Evolutionary conservation across 768 basidiomycete species (phyloP), one percentile per base, ranked within the genome.

Genomic region (Phaeotremella skinneri): DNA sequence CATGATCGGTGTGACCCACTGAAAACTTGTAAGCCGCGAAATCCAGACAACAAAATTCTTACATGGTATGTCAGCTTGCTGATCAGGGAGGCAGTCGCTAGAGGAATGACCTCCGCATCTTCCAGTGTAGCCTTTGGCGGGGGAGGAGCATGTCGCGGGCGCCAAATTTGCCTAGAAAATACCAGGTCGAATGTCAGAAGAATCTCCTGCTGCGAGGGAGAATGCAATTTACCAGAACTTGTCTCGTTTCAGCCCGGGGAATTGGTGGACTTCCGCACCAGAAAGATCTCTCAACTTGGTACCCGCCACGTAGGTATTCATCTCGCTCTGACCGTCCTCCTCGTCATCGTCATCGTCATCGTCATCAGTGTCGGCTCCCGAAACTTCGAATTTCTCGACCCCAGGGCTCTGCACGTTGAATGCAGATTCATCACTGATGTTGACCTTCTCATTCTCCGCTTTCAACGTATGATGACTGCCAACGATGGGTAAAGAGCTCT

Each of bases 41-140:
- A 31, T 45, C 34, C 21, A 23, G 17, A 21, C 20, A 31, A 34
- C 25, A 23, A 4, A 29, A 39, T 29, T 58, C 89, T 83, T 85
- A 87, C 89, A 34, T 80, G 69, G 69, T 84, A 89, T 0, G 85
- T 85, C 39, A 89, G 75, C 30, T 82, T 76, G 16, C 84, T 83
- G 47, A 88, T 68, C 21, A 85, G 68, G 29, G 82, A 86, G 3
- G 85, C 85, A 16, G 77, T 75, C 0, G 80, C 82, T 16, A 87
- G 72, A 0, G 89, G 88, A 31, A 84, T 85, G 42, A 83, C 69
- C 78, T 83, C 66, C 0, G 85, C 87, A 61, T 84, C 83, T n/a
- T 81, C 81, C 16, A 88, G 75, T 1, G 82, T 81, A 6, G 72
- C 66, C 11, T 82, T 83, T 1, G 87, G 80, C 3, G 83, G 83